phyloP scores from a whole-genome alignment of 1,284 basidiomycete species.

The Heterobasidion irregulare region DNA sequence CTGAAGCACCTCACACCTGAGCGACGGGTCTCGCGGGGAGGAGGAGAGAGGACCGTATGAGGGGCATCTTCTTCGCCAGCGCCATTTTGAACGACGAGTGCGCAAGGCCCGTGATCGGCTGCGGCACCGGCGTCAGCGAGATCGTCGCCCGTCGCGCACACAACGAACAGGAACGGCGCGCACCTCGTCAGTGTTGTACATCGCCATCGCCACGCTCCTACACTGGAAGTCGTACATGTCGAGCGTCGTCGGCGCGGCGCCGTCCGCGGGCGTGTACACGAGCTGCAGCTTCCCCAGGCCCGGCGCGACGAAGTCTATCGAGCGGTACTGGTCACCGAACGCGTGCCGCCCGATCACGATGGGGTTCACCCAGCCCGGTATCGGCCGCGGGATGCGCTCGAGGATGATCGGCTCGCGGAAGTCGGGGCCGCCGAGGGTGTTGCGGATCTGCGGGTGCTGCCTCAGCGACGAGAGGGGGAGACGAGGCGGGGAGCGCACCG shows the following conservation, averaged over 20 bases:
- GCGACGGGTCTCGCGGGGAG: too few relatives aligned
- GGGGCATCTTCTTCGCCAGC: too few relatives aligned
- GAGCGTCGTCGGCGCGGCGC: slow-evolving; percentile 54
- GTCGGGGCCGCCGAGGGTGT: slow-evolving; percentile 95
- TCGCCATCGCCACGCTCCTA: slow-evolving; percentile 82
- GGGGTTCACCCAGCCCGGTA: slow-evolving; percentile 96
- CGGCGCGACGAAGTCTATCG: slow-evolving; percentile 83
- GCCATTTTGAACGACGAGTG: slow-evolving; percentile 99
- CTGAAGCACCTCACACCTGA: too few relatives aligned
- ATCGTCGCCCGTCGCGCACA: background rate
- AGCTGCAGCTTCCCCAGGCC: slow-evolving; percentile 89
- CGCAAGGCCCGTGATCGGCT: slow-evolving; percentile 93
- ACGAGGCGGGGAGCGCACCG: slow-evolving; percentile 19
- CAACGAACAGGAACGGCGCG: slow-evolving; percentile 10
- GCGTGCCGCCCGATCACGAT: slow-evolving; percentile 97
- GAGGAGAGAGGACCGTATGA: too few relatives aligned
- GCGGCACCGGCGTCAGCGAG: too few relatives aligned
- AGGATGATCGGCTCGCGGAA: slow-evolving; percentile 99
- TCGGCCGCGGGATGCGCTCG: slow-evolving; percentile 82
- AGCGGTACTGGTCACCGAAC: slow-evolving; percentile 94
- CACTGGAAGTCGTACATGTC: slow-evolving; percentile 90
- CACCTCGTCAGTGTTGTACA: slow-evolving; percentile 95
- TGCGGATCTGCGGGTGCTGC: slow-evolving; percentile 72
- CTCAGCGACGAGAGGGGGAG: background rate
- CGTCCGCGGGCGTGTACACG: slow-evolving; percentile 75